Conservation (phyloP, 2,329 filamentous ascomycete genomes). For the Claviceps sp. region DNA sequence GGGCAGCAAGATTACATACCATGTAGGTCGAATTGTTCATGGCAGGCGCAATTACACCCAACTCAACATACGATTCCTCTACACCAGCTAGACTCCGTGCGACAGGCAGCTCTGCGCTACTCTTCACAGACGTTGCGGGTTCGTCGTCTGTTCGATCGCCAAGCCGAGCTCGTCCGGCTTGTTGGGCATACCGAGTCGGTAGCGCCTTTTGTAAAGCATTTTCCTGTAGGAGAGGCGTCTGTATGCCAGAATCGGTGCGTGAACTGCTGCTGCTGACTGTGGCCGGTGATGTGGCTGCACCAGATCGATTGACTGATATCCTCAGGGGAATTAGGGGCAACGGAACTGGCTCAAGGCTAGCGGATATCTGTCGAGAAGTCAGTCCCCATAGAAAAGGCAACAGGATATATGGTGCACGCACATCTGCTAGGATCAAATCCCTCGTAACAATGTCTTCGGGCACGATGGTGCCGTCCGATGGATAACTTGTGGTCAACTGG, state of each 20-base stretch:
- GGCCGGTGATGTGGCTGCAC: neutral
- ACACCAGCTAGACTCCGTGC: slow-evolving; percentile 5
- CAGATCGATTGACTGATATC: neutral
- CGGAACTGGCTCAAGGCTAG: slow-evolving; percentile 4
- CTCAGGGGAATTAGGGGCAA: neutral
- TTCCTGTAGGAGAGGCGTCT: neutral
- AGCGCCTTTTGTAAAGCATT: slow-evolving; percentile 9
- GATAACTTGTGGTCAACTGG: neutral
- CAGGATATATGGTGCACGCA: slow-evolving; percentile 5
- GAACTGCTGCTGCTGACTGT: slow-evolving; percentile 2
- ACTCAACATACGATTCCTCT: slow-evolving; percentile 7
- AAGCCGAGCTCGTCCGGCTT: neutral
- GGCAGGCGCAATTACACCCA: neutral
- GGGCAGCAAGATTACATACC: neutral
- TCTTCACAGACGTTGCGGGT: neutral
- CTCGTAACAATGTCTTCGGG: neutral
- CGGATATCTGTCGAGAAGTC: slow-evolving; percentile 10
- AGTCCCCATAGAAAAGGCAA: slow-evolving; percentile 4
- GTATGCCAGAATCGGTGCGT: slow-evolving; percentile 2
- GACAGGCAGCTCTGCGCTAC: neutral
- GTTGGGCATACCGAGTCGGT: neutral
- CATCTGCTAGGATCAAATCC: slow-evolving; percentile 4
- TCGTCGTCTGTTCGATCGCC: neutral
- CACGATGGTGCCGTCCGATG: neutral
- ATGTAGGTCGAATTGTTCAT: neutral